Evolutionary conservation across 2,329 filamentous ascomycete species (phyloP).

Genomic region (Penicillium sp.): DNA sequence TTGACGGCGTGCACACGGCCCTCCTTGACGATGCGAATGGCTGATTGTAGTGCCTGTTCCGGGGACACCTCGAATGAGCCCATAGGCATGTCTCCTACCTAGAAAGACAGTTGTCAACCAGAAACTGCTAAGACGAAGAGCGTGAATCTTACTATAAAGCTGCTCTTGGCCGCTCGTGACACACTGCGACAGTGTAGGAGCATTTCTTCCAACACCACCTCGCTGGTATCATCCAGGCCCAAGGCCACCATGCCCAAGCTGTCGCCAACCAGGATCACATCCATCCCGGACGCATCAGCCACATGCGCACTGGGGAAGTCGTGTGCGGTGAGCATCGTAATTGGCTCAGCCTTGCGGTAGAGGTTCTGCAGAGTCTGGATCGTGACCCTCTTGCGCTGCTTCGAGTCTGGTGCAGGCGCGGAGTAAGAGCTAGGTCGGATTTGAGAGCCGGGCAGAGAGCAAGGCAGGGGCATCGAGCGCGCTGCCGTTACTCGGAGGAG

Average conservation of each 20-base stretch:
- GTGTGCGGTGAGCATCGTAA: conserved; percentile 89
- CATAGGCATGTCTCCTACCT: conserved; percentile 94
- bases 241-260: conserved; percentile 94
- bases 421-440: background rate
- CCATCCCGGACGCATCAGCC: conserved; percentile 87
- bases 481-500: background rate
- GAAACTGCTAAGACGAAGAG: conserved; percentile 13
- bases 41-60: conserved; percentile 77
- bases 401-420: background rate
- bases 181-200: conserved; percentile 87
- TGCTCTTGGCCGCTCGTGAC: conserved; percentile 71
- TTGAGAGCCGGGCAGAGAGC: background rate
- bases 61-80: conserved; percentile 87
- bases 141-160: conserved; percentile 69
- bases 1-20: conserved; percentile 84
- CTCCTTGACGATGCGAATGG: conserved; percentile 86
- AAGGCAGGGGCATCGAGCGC: background rate
- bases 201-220: conserved; percentile 93
- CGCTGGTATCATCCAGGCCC: conserved; percentile 92
- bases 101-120: background rate
- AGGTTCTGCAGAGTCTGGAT: conserved; percentile 72
- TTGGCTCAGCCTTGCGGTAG: conserved; percentile 76
- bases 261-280: conserved; percentile 86
- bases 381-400: conserved; percentile 74
- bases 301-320: conserved; percentile 92